These are phyloP conservation scores for Neocallimastix lanati DNA, from an alignment of 192 early-diverging fungal species.

Conservation along the genomic window DNA sequence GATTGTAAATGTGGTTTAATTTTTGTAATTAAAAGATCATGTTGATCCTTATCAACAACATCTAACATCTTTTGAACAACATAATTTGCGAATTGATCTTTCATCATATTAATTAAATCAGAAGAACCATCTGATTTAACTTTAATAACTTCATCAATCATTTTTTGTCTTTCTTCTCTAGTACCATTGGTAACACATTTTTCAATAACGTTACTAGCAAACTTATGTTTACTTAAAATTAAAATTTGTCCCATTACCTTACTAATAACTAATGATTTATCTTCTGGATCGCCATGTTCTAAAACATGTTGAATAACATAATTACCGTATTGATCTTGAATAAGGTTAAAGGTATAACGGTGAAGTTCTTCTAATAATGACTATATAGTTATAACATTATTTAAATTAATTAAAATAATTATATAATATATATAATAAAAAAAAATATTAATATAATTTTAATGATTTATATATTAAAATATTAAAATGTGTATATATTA, in stretches of 20 bases:
- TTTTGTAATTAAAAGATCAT: conserved; percentile 67
- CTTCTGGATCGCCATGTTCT: conserved; percentile 72
- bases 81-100: conserved; percentile 99
- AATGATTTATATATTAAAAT: background rate
- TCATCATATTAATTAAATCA: conserved; percentile 91
- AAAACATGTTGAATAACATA: conserved; percentile 98
- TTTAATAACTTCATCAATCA: conserved; percentile 86
- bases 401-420: background rate
- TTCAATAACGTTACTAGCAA: conserved; percentile 96
- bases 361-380: conserved; percentile 89
- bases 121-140: conserved; percentile 70
- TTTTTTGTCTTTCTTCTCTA: conserved; percentile 57
- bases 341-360: conserved; percentile 71
- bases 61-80: conserved; percentile 99
- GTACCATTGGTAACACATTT: conserved; percentile 92
- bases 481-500: too few relatives aligned
- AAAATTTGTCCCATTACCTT: conserved; percentile 86
- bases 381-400: conserved; percentile 14
- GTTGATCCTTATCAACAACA: conserved; percentile 82
- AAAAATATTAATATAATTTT: background rate
- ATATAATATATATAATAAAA: background rate
- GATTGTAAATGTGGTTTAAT: conserved; percentile 82
- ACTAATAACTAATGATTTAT: conserved; percentile 70
- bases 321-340: conserved; percentile 98
- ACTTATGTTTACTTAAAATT: conserved; percentile 92